A percentile compares a stretch with the other conserved stretches of the same genome.
These are phyloP conservation scores for Leucogyrophana mollusca DNA, from an alignment of 768 basidiomycete species.

Conservation along the genomic window DNA sequence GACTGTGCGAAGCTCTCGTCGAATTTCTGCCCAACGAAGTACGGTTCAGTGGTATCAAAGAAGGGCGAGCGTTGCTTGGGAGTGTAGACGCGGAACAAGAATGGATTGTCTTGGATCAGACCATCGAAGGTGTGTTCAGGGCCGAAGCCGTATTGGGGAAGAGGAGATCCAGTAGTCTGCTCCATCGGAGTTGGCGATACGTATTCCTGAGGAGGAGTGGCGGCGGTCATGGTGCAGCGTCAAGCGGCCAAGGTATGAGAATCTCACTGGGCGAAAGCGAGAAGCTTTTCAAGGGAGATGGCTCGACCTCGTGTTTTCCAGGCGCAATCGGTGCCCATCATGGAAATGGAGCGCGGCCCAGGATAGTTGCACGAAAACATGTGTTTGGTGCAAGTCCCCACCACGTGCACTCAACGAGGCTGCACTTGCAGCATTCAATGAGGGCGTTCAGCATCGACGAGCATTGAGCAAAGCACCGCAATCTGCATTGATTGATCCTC, in stretches of 20 bases:
- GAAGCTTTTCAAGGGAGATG: constrained; percentile 27
- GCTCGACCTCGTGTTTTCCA: constrained; percentile 28
- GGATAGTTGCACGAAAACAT: constrained; percentile 12
- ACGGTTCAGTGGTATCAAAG: constrained; percentile 55
- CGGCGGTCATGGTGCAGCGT: constrained; percentile 22
- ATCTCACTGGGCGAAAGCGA: constrained; percentile 5
- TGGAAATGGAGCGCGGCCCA: constrained; percentile 6
- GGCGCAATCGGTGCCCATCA: constrained; percentile 31
- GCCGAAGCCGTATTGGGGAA: constrained; percentile 77
- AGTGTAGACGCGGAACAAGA: constrained; percentile 80
- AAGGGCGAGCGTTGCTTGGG: constrained; percentile 60
- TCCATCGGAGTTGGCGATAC: constrained; percentile 17
- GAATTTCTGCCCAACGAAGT: constrained; percentile 69
- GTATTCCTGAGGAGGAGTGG: constrained; percentile 12
- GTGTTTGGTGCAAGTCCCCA: constrained; percentile 4
- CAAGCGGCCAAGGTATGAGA: constrained; percentile 8
- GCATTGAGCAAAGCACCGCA: too few relatives aligned
- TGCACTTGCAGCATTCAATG: neutral
- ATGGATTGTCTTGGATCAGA: constrained; percentile 63
- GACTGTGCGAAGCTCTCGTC: constrained; percentile 38
- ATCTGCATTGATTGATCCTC: too few relatives aligned
- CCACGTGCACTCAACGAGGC: constrained; percentile 25
- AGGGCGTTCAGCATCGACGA: too few relatives aligned
- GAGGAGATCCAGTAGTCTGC: constrained; percentile 23
- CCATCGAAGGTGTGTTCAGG: constrained; percentile 58